Evolutionary conservation across 1,284 basidiomycete species (phyloP).

Genomic region (Apiotrichum domesticum): DNA sequence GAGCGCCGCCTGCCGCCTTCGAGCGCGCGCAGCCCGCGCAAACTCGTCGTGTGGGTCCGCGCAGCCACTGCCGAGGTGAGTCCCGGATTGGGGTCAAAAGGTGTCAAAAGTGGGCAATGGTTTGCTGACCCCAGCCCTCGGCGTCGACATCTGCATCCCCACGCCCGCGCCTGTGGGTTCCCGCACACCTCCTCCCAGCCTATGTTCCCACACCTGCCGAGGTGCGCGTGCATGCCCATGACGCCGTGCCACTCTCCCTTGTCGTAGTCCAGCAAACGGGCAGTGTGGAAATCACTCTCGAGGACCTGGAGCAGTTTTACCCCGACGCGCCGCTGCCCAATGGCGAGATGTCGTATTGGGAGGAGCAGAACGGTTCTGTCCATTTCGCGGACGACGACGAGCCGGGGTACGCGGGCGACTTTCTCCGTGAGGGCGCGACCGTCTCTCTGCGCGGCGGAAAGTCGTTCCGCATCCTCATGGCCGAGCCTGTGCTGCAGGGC

Average conservation of each 20-base stretch:
- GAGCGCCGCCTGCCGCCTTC: slow-evolving; percentile 11
- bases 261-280: slow-evolving; percentile 37
- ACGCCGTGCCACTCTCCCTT: slow-evolving; percentile 33
- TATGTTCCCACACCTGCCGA: slow-evolving; percentile 23
- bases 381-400: slow-evolving; percentile 12
- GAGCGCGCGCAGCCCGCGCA: slow-evolving; percentile 1
- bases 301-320: slow-evolving; percentile 17
- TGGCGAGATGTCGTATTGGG: neutral
- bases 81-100: no score
- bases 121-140: neutral
- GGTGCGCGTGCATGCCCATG: slow-evolving; percentile 24
- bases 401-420: slow-evolving; percentile 4
- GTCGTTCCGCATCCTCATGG: slow-evolving; percentile 43
- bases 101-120: no score
- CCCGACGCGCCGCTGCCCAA: slow-evolving; percentile 1
- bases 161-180: slow-evolving; percentile 21
- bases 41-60: slow-evolving; percentile 17
- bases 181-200: slow-evolving; percentile 28
- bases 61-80: slow-evolving; percentile 7
- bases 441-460: slow-evolving; percentile 9
- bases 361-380: slow-evolving; percentile 2
- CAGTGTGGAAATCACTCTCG: slow-evolving; percentile 17
- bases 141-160: neutral
- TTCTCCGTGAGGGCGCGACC: slow-evolving; percentile 11
- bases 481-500: slow-evolving; percentile 69